Evolutionary conservation across 805 yeast genomes (phyloP).

Genomic region (Scheffersomyces stipitis): DNA sequence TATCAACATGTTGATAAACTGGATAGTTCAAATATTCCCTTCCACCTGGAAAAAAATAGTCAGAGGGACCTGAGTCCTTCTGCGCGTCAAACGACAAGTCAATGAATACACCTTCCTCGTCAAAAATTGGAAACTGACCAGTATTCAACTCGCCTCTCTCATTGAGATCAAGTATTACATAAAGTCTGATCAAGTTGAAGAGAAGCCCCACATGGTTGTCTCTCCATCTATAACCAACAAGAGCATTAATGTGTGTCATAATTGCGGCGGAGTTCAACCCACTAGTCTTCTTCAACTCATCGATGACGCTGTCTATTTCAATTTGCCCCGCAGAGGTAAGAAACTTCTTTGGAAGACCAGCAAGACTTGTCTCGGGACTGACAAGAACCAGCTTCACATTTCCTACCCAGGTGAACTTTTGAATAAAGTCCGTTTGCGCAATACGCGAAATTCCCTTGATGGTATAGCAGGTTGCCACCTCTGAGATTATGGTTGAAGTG

Average conservation of each 20-base stretch:
- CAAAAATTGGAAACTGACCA: background rate
- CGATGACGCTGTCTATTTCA: background rate
- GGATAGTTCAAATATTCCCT: background rate
- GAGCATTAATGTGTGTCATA: background rate
- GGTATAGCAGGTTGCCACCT: too few relatives aligned
- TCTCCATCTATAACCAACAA: background rate
- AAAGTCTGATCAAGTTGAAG: background rate
- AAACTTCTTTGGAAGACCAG: background rate
- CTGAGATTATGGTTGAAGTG: too few relatives aligned
- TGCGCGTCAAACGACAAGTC: background rate
- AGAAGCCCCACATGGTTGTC: background rate
- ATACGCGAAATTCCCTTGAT: too few relatives aligned
- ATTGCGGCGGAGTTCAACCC: background rate
- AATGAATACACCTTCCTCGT: background rate
- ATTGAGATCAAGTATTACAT: background rate
- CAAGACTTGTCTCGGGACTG: background rate
- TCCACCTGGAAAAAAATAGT: background rate
- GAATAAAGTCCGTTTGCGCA: too few relatives aligned
- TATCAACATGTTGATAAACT: background rate
- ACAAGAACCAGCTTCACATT: background rate
- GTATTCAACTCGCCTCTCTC: background rate
- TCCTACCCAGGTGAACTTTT: background rate
- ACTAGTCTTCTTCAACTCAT: background rate
- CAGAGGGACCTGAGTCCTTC: background rate
- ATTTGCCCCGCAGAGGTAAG: background rate